Evolutionary conservation across 2,329 filamentous ascomycete species (phyloP).

Genomic region (Alternaria angustiovoidea): DNA sequence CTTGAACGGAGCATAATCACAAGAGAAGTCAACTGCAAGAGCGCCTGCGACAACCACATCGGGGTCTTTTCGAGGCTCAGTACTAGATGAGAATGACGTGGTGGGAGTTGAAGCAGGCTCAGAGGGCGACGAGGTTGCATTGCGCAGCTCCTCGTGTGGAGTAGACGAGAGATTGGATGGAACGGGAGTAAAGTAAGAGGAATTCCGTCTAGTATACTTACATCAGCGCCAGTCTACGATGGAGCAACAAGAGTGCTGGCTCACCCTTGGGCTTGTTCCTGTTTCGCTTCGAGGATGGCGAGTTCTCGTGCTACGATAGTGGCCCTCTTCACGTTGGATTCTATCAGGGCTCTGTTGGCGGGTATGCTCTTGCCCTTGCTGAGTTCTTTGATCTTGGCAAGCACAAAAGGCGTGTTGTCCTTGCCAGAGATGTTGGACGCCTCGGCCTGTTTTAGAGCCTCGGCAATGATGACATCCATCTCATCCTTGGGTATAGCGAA

Average conservation of each 20-base stretch:
- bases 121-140: constrained; percentile 26
- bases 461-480: constrained; percentile 51
- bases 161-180: constrained; percentile 25
- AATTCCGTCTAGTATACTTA: constrained; percentile 46
- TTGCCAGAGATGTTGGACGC: constrained; percentile 66
- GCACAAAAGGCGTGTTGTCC: constrained; percentile 84
- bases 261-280: constrained; percentile 47
- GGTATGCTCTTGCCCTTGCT: constrained; percentile 74
- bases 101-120: constrained; percentile 18
- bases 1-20: constrained; percentile 71
- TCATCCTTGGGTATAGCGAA: constrained; percentile 70
- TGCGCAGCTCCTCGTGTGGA: constrained; percentile 18
- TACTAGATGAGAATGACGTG: constrained; percentile 6
- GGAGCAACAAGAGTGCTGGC: constrained; percentile 44
- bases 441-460: constrained; percentile 50
- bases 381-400: constrained; percentile 80
- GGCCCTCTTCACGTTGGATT: constrained; percentile 71
- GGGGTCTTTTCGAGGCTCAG: constrained; percentile 10
- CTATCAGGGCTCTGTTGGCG: constrained; percentile 76
- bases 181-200: constrained; percentile 33
- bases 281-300: constrained; percentile 59
- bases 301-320: constrained; percentile 71
- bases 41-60: constrained; percentile 91
- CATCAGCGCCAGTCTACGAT: constrained; percentile 48
- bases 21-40: constrained; percentile 85